phyloP scores from a whole-genome alignment of 441 rosid genomes.

The Manihot esculenta region DNA sequence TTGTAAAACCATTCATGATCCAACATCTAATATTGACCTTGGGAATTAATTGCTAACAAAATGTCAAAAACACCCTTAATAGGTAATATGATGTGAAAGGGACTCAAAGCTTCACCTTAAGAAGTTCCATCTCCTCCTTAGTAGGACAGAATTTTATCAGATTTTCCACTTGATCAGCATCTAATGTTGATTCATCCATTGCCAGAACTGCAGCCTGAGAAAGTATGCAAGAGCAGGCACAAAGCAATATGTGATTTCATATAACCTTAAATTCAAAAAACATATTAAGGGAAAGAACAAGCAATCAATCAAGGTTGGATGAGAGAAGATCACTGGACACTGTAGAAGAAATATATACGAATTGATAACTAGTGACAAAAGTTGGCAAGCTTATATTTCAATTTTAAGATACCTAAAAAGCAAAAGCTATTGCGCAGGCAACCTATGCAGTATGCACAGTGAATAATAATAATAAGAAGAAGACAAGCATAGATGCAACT shows the following conservation, averaged over 20 bases:
- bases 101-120: conserved; percentile 62
- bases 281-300: not conserved
- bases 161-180: conserved; percentile 97
- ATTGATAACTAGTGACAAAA: not conserved
- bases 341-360: not conserved
- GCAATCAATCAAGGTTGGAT: not conserved
- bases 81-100: conserved; percentile 11
- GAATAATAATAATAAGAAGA: not conserved
- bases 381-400: not conserved
- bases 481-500: not conserved
- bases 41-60: not conserved
- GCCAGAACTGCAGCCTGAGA: conserved; percentile 90
- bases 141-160: conserved; percentile 97
- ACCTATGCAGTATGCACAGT: not conserved
- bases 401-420: not conserved
- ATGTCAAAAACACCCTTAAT: conserved; percentile 10
- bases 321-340: conserved; percentile 5
- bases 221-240: conserved; percentile 22
- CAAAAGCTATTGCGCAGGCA: not conserved
- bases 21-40: conserved; percentile 8
- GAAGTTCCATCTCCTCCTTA: conserved; percentile 98
- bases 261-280: not conserved
- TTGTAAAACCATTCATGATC: conserved; percentile 8
- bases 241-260: conserved; percentile 4
- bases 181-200: conserved; percentile 87